These are phyloP conservation scores for Fusarium sp. DNA, from an alignment of 2,329 filamentous ascomycete species.

Conservation along the genomic window DNA sequence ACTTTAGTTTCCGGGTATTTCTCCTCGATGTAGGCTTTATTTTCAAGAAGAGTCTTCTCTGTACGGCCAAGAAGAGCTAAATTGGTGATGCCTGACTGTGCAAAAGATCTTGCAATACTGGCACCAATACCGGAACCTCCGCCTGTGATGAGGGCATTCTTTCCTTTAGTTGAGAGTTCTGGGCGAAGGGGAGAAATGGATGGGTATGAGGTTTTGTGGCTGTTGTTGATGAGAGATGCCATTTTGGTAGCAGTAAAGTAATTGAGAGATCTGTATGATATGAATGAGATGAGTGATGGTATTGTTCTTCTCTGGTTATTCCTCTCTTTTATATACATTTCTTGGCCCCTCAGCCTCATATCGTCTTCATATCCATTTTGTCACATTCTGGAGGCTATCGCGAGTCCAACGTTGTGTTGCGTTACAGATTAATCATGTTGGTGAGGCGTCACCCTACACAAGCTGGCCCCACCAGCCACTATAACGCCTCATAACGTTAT, in stretches of 20 bases:
- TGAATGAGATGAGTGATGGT: not conserved
- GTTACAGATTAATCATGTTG: slow-evolving; percentile 10
- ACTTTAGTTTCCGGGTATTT: slow-evolving; percentile 66
- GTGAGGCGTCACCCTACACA: not conserved
- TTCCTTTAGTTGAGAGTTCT: slow-evolving; percentile 52
- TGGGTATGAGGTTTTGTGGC: slow-evolving; percentile 44
- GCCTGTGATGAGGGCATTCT: slow-evolving; percentile 72
- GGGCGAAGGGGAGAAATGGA: slow-evolving; percentile 49
- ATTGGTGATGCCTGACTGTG: slow-evolving; percentile 52
- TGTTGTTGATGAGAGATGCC: slow-evolving; percentile 17
- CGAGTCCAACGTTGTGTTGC: slow-evolving; percentile 18
- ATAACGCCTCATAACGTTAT: slow-evolving; percentile 29
- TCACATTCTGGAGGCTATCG: not conserved
- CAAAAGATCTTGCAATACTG: slow-evolving; percentile 69
- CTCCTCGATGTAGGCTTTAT: slow-evolving; percentile 49
- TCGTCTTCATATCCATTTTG: not conserved
- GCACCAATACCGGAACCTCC: slow-evolving; percentile 72
- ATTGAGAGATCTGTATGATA: not conserved
- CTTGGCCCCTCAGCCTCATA: fast-evolving
- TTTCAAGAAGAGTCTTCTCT: slow-evolving; percentile 45
- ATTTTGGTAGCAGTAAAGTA: not conserved
- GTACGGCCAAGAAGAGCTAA: slow-evolving; percentile 57
- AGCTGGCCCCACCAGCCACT: slow-evolving; percentile 15
- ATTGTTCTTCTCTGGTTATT: not conserved
- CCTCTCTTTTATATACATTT: not conserved